These are phyloP conservation scores for Chlorella sp. DNA, from an alignment of 139 green algal species.

Conservation along the genomic window DNA sequence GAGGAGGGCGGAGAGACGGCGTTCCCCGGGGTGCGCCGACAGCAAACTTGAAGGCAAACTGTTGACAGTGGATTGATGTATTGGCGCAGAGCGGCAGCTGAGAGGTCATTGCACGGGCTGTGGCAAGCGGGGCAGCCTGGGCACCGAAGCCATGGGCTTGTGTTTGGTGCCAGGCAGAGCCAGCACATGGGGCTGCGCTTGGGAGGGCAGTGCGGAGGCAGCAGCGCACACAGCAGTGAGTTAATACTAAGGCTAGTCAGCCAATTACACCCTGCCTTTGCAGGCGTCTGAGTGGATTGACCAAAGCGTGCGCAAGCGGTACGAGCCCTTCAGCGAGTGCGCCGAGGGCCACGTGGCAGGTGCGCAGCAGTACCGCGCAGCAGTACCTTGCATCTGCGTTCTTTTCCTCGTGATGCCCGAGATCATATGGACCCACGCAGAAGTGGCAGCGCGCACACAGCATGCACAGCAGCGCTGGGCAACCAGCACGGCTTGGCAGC, in stretches of 20 bases:
- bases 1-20: constrained; percentile 60
- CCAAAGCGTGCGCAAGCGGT: constrained; percentile 16
- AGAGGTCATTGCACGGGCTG: constrained; percentile 33
- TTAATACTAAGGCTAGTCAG: background rate
- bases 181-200: background rate
- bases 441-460: too few relatives aligned
- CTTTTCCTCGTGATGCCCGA: too few relatives aligned
- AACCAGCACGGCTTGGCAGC: background rate
- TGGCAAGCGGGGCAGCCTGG: too few relatives aligned
- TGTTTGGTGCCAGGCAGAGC: background rate
- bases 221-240: background rate
- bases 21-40: constrained; percentile 12
- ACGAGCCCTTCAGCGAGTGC: constrained; percentile 64
- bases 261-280: background rate
- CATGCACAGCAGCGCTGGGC: too few relatives aligned
- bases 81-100: background rate
- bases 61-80: too few relatives aligned
- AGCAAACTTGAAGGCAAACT: constrained; percentile 60
- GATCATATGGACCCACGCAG: too few relatives aligned
- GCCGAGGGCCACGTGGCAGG: constrained; percentile 61
- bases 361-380: background rate
- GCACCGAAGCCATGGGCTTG: too few relatives aligned
- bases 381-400: too few relatives aligned
- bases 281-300: constrained; percentile 26
- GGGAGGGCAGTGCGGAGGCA: too few relatives aligned